phyloP scores from a whole-genome alignment of 495 filamentous ascomycete species.

The Annulohypoxylon maeteangense region DNA sequence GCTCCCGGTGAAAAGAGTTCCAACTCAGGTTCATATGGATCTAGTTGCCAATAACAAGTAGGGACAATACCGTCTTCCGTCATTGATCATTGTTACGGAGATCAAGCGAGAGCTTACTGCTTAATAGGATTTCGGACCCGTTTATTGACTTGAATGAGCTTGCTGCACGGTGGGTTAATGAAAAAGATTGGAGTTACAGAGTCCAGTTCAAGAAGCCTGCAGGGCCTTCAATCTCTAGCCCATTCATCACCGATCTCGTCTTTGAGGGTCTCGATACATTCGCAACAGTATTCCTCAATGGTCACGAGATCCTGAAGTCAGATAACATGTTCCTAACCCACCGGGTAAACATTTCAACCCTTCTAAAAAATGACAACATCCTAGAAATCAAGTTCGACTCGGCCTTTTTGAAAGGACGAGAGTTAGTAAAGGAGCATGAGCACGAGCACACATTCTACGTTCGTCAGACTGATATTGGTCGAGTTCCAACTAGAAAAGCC shows the following conservation, averaged over 20 bases:
- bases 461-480: slow-evolving; percentile 57
- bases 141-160: slow-evolving; percentile 76
- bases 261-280: slow-evolving; percentile 76
- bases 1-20: slow-evolving; percentile 42
- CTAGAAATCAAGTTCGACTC: slow-evolving; percentile 59
- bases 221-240: slow-evolving; percentile 57
- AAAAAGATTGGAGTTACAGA: slow-evolving; percentile 70
- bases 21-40: slow-evolving; percentile 47
- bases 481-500: slow-evolving; percentile 58
- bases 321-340: slow-evolving; percentile 74
- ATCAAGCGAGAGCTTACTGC: slow-evolving; percentile 23
- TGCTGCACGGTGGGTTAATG: slow-evolving; percentile 73
- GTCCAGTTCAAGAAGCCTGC: slow-evolving; percentile 56
- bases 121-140: slow-evolving; percentile 65
- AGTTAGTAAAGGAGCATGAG: slow-evolving; percentile 54
- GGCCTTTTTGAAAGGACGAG: slow-evolving; percentile 52
- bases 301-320: slow-evolving; percentile 61
- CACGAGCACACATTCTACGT: slow-evolving; percentile 59
- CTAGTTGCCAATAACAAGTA: slow-evolving; percentile 45
- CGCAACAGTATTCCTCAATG: slow-evolving; percentile 69
- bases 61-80: background rate
- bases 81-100: background rate
- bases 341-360: slow-evolving; percentile 54
- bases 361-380: slow-evolving; percentile 36
- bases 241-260: slow-evolving; percentile 57